Conservation (phyloP, 2,329 filamentous ascomycete genomes). For the Apiospora rasikravindrae region DNA sequence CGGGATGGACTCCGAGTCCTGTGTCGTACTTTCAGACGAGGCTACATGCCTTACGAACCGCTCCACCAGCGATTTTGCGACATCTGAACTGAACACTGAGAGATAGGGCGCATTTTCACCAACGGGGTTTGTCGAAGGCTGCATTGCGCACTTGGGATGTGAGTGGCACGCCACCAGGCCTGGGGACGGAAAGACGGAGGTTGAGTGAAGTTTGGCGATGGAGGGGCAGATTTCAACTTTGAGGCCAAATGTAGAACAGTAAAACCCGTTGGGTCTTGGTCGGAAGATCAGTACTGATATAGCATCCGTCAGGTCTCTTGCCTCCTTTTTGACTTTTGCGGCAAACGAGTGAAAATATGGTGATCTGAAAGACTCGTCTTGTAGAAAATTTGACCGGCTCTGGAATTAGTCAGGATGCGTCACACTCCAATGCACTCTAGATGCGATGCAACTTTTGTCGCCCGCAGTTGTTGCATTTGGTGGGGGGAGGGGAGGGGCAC, state of each 20-base stretch:
- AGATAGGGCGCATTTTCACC: slow-evolving; percentile 27
- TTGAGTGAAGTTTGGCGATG: not conserved
- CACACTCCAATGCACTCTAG: not conserved
- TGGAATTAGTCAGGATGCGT: not conserved
- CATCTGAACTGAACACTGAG: slow-evolving; percentile 25
- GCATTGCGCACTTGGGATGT: slow-evolving; percentile 1
- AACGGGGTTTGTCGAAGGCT: not conserved
- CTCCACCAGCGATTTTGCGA: slow-evolving; percentile 26
- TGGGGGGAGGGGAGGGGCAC: slow-evolving; percentile 22
- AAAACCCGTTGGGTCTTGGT: not conserved
- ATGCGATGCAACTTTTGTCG: not conserved
- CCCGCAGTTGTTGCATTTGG: slow-evolving; percentile 17
- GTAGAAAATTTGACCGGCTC: not conserved
- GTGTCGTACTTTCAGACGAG: not conserved
- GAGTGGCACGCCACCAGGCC: slow-evolving; percentile 6
- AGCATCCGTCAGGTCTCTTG: not conserved
- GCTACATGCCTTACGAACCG: slow-evolving; percentile 27
- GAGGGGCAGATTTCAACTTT: slow-evolving; percentile 1
- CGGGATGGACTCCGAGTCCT: not conserved
- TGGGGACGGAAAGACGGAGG: slow-evolving; percentile 11
- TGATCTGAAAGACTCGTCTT: not conserved
- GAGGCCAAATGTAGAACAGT: not conserved
- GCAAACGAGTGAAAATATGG: not conserved
- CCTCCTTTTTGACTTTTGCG: not conserved
- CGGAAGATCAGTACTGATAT: not conserved